Conservation (phyloP, 805 yeast genomes). For the Citeromyces nyonsensis region DNA sequence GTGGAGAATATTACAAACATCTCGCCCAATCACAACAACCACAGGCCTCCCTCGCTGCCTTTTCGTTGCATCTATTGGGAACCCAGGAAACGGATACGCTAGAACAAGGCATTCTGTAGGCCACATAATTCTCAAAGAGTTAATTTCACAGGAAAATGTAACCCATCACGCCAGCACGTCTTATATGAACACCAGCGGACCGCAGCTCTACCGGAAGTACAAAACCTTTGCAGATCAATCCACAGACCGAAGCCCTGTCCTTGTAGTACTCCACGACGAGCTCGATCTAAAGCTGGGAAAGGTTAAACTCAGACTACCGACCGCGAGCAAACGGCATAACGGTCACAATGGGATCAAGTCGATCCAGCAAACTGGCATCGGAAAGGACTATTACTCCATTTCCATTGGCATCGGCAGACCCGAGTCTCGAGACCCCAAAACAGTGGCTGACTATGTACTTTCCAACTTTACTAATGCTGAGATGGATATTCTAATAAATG, state of each 20-base stretch:
- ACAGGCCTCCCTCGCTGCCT: too few species aligned
- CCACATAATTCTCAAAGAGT: conserved; percentile 26
- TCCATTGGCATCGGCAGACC: conserved; percentile 74
- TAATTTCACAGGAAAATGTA: conserved; percentile 12
- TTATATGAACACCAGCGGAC: conserved; percentile 63
- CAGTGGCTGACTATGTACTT: conserved; percentile 51
- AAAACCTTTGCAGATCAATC: conserved; percentile 13
- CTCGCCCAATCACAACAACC: too few species aligned
- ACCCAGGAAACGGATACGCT: conserved; percentile 49
- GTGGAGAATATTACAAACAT: too few species aligned
- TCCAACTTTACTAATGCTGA: conserved; percentile 33
- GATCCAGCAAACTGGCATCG: conserved; percentile 24
- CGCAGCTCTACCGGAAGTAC: conserved; percentile 35
- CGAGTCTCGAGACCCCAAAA: conserved; percentile 18
- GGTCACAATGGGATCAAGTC: conserved; percentile 80
- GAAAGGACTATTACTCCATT: conserved; percentile 43
- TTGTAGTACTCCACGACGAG: conserved; percentile 71
- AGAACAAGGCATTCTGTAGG: conserved; percentile 74
- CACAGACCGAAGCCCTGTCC: conserved; percentile 16
- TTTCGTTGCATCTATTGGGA: conserved; percentile 47
- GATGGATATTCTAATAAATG: conserved; percentile 2
- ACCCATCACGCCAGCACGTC: conserved; percentile 34
- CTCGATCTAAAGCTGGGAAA: conserved; percentile 52
- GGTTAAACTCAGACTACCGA: conserved; percentile 41
- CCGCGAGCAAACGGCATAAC: conserved; percentile 32